phyloP scores from a whole-genome alignment of 176 grass and related monocot genomes.

The Lolium perenne region DNA sequence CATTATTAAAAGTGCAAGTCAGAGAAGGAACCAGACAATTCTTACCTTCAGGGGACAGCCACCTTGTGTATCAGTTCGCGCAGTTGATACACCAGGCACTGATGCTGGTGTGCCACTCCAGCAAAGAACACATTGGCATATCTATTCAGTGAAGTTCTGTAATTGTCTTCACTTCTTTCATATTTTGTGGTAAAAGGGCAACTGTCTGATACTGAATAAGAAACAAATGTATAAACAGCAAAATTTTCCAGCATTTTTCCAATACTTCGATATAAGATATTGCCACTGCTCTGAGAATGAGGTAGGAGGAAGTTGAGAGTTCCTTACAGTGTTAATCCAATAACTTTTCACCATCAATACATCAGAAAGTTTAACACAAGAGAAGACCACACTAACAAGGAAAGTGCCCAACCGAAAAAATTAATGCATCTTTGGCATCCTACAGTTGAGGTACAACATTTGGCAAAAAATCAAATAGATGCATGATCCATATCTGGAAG shows the following conservation, averaged over 20 bases:
- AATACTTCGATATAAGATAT: not conserved
- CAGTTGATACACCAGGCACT: not conserved
- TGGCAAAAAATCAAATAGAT: conserved; percentile 22
- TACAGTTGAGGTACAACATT: not conserved
- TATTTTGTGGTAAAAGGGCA: not conserved
- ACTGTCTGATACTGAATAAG: not conserved
- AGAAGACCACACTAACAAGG: not conserved
- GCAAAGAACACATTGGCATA: not conserved
- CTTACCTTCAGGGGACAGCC: not conserved
- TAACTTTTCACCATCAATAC: not conserved
- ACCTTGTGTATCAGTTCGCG: not conserved
- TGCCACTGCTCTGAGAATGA: not conserved
- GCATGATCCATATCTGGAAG: conserved; percentile 22
- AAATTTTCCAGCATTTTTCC: not conserved
- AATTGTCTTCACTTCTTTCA: not conserved
- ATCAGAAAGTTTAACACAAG: conserved; percentile 2
- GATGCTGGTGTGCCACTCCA: not conserved
- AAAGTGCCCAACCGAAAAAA: not conserved
- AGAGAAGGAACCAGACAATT: not conserved
- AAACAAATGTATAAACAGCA: conserved; percentile 1
- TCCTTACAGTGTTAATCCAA: not conserved
- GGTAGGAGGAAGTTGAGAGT: not conserved
- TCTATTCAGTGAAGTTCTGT: not conserved
- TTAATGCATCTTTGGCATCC: not conserved
- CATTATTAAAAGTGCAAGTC: not conserved